Evolutionary conservation across 108 stramenopile species (phyloP).

Genomic region (Pseudonitzschia multiseries): DNA sequence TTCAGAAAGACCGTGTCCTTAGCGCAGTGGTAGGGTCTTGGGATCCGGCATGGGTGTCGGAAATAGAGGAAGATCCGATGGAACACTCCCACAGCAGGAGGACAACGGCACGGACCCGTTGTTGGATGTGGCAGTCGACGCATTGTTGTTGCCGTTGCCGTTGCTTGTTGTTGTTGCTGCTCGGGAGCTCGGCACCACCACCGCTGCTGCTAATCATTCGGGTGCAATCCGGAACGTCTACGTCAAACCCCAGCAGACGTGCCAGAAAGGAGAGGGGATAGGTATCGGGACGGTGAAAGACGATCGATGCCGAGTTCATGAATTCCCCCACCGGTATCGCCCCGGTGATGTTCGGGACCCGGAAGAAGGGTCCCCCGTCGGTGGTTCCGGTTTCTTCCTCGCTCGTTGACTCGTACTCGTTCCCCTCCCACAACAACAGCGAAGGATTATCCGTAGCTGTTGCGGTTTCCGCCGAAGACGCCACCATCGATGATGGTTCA

Average conservation of each 20-base stretch:
- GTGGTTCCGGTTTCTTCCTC: too few relatives aligned
- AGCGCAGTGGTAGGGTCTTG: slow-evolving; percentile 18
- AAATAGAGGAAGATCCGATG: background rate
- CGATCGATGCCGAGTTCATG: slow-evolving; percentile 44
- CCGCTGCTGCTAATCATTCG: background rate
- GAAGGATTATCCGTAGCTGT: too few relatives aligned
- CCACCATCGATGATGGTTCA: too few relatives aligned
- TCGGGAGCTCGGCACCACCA: too few relatives aligned
- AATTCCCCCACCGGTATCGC: slow-evolving; percentile 55
- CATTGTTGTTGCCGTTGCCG: too few relatives aligned
- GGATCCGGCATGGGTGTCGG: slow-evolving; percentile 33
- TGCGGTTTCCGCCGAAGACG: too few relatives aligned
- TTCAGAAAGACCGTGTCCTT: slow-evolving; percentile 21
- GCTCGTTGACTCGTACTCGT: background rate
- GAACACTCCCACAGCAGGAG: background rate
- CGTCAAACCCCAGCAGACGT: slow-evolving; percentile 70
- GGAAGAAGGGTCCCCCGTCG: background rate
- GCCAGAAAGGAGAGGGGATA: slow-evolving; percentile 69
- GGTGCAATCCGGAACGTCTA: slow-evolving; percentile 29
- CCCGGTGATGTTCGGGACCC: slow-evolving; percentile 12
- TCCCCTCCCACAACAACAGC: too few relatives aligned
- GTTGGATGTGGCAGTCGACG: too few relatives aligned
- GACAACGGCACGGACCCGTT: too few relatives aligned
- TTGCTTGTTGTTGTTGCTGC: background rate
- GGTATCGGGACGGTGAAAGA: slow-evolving; percentile 66